Evolutionary conservation across 2,329 filamentous ascomycete species (phyloP).

Genomic region (Tolypocladium capitatum): DNA sequence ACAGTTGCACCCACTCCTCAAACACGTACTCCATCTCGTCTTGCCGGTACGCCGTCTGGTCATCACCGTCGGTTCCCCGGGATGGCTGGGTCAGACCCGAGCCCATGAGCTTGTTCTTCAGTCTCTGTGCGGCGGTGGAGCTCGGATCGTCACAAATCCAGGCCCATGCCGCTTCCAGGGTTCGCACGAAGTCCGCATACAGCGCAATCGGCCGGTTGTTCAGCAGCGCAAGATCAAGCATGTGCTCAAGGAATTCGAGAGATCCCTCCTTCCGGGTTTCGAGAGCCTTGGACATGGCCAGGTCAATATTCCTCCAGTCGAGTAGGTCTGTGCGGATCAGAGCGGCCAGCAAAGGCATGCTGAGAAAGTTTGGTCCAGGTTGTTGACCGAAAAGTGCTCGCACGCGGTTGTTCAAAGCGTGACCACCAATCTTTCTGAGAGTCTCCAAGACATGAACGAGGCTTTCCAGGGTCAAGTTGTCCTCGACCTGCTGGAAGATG

Average conservation of each 20-base stretch:
- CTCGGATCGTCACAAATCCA: conserved; percentile 67
- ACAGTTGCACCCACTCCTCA: conserved; percentile 83
- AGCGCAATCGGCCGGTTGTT: conserved; percentile 66
- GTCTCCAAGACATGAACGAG: conserved; percentile 49
- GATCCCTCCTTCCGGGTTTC: conserved; percentile 56
- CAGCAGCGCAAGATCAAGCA: conserved; percentile 68
- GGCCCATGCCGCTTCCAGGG: conserved; percentile 64
- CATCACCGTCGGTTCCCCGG: conserved; percentile 39
- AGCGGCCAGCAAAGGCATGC: conserved; percentile 42
- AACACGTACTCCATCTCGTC: conserved; percentile 93
- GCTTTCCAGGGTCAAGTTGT: conserved; percentile 45
- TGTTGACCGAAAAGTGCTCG: conserved; percentile 43
- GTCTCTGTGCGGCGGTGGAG: conserved; percentile 49
- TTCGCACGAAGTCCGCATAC: conserved; percentile 74
- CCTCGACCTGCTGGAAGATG: conserved; percentile 41
- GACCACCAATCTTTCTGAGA: conserved; percentile 44
- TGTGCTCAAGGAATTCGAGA: conserved; percentile 64
- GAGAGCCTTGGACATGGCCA: conserved; percentile 60
- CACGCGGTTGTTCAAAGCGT: conserved; percentile 40
- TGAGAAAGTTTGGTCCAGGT: conserved; percentile 40
- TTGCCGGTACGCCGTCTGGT: conserved; percentile 39
- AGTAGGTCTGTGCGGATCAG: conserved; percentile 47
- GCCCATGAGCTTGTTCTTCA: conserved; percentile 49
- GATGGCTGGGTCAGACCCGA: conserved; percentile 25
- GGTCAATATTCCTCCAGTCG: conserved; percentile 53